Conservation (phyloP, 108 stramenopile genomes). For the Craspedostauros australis region DNA sequence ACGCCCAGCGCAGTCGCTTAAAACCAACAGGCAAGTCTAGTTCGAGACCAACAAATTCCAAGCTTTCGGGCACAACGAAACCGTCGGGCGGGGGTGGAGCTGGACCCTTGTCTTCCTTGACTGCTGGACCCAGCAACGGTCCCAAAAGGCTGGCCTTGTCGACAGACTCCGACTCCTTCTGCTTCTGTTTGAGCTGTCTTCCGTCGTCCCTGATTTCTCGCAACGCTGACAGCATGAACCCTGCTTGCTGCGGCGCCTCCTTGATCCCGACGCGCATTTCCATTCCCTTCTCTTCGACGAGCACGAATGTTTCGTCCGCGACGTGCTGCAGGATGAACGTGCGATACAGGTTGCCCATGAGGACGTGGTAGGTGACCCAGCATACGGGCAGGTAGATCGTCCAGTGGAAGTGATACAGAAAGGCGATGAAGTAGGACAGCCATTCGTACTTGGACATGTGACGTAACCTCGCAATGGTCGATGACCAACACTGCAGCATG, state of each 20-base stretch:
- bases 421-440: slow-evolving; percentile 38
- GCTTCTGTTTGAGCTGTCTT: slow-evolving; percentile 39
- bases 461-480: slow-evolving; percentile 7
- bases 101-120: slow-evolving; percentile 50
- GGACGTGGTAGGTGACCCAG: slow-evolving; percentile 36
- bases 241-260: slow-evolving; percentile 42
- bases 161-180: slow-evolving; percentile 30
- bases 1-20: slow-evolving; percentile 59
- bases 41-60: slow-evolving; percentile 68
- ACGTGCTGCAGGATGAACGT: slow-evolving; percentile 57
- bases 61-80: slow-evolving; percentile 50
- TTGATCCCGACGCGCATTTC: slow-evolving; percentile 72
- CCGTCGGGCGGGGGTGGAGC: slow-evolving; percentile 38
- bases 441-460: slow-evolving; percentile 46
- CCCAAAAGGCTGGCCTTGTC: slow-evolving; percentile 43
- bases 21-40: slow-evolving; percentile 73
- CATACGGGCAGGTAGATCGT: slow-evolving; percentile 52
- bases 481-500: too few relatives aligned
- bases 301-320: slow-evolving; percentile 70
- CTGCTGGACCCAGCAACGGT: slow-evolving; percentile 55
- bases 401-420: slow-evolving; percentile 55
- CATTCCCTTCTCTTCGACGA: slow-evolving; percentile 79
- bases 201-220: slow-evolving; percentile 64
- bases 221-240: slow-evolving; percentile 72
- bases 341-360: slow-evolving; percentile 39